Conservation (phyloP, 2,329 filamentous ascomycete species). For the Botrytis tulipae region DNA sequence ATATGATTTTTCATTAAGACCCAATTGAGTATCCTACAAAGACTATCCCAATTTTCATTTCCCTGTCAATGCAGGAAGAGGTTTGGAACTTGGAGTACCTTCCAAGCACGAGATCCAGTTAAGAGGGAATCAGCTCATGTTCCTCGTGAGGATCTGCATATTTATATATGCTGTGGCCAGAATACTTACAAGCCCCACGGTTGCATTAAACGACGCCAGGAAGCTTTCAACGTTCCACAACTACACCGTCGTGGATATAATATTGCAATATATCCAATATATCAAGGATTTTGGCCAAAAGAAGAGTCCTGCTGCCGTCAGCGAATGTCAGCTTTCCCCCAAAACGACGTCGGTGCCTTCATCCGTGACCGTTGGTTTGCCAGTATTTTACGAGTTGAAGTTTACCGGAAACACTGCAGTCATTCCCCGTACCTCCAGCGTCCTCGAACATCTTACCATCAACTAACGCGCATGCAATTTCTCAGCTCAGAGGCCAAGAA, state of each 20-base stretch:
- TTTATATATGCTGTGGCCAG: conserved; percentile 14
- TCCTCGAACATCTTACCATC: neutral
- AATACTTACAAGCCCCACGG: conserved; percentile 6
- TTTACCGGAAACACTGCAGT: conserved; percentile 17
- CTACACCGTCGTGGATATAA: conserved; percentile 17
- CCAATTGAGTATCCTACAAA: conserved; percentile 5
- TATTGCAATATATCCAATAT: conserved; percentile 8
- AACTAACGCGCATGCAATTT: neutral
- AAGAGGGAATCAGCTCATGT: conserved; percentile 12
- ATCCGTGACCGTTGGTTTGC: conserved; percentile 15
- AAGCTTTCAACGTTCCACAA: neutral
- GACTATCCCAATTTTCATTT: conserved; percentile 1
- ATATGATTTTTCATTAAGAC: conserved; percentile 5
- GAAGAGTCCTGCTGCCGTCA: conserved; percentile 13
- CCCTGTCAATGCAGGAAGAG: neutral
- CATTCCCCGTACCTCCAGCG: conserved; percentile 16
- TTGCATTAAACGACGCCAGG: conserved; percentile 11
- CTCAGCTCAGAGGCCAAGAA: conserved; percentile 2
- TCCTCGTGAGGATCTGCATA: conserved; percentile 19
- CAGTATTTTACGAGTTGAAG: conserved; percentile 15
- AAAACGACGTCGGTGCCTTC: conserved; percentile 5
- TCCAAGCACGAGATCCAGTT: conserved; percentile 7
- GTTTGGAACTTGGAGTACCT: conserved; percentile 3
- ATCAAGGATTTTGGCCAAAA: conserved; percentile 16
- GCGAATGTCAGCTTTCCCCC: conserved; percentile 14